Base-by-base conservation (phyloP, 306 rosid genomes). In the Quillaja saponaria region DNA sequence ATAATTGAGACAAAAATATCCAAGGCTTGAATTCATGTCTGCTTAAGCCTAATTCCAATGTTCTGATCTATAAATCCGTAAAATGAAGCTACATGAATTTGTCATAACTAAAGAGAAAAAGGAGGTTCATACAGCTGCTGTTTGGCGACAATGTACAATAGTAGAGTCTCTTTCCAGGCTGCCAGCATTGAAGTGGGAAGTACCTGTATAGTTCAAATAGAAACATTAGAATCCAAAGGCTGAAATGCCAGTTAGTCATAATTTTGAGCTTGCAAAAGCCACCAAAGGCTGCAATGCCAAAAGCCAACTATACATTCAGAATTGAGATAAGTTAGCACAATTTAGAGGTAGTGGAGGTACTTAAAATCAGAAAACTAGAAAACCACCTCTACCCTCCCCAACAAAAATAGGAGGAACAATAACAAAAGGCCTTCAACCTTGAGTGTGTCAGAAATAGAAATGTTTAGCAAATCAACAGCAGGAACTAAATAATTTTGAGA, bases 101-200 rank as follows among this genome's bases (percentile, higher is more conserved):
- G 70, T 34, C 44, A 41, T 47, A 65, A 62, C 17, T 13, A 16
- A 3, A 42, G 7, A 49, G 34, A 40, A 42, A 60, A 55, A 61
- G 44, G 57, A 50, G 62, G 60, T 52, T 45, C 87, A 49, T 77
- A 91, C 97, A 9, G 59, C 51, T 66, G 70, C 69, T 34, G 67
- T 62, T 66, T 80, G 81, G 34, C 58, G 79, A 61, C 72, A 70
- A 49, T 55, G 60, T 39, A 61, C 12, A 33, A 58, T 72, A 56
- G 71, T 73, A 8, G 78, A 62, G 60, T 81, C 95, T 59, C 87
- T 80, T 63, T 76, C 87, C 55, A 69, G 39, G 73, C 50, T 71
- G 58, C 79, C 79, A 76, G 76, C 75, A 64, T 60, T 56, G 70
- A 63, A 81, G 59, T 64, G 74, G 34, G 82, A 78, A 64, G 6